These are phyloP conservation scores for Akanthomyces muscarius DNA, from an alignment of 2,329 filamentous ascomycete genomes.

Conservation along the genomic window DNA sequence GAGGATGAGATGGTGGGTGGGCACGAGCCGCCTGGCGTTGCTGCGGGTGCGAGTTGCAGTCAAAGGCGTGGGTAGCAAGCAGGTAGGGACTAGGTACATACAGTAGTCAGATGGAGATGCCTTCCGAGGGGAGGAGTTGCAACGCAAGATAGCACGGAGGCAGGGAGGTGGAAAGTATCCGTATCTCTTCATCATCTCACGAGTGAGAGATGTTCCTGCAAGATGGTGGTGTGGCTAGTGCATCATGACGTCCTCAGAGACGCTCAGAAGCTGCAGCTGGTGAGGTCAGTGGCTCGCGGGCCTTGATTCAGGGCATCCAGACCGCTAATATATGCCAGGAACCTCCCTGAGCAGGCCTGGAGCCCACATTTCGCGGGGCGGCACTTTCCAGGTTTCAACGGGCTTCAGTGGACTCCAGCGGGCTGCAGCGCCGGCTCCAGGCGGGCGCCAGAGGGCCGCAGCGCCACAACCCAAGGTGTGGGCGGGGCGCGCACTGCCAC, in stretches of 20 bases:
- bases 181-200: not conserved
- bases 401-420: not conserved
- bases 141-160: not conserved
- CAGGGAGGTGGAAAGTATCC: not conserved
- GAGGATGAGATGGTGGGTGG: conserved; percentile 4
- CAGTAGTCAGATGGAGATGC: not conserved
- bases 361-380: conserved; percentile 9
- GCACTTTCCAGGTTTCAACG: conserved; percentile 14
- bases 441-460: not conserved
- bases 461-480: conserved; percentile 8
- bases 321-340: not conserved
- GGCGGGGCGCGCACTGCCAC: conserved; percentile 14
- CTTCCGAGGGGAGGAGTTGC: not conserved
- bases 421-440: not conserved
- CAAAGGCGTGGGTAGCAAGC: not conserved
- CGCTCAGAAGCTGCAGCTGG: not conserved
- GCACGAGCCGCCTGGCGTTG: not conserved
- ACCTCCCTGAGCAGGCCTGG: not conserved
- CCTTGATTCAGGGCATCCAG: not conserved
- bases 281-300: not conserved
- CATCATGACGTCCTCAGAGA: conserved; percentile 4
- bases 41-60: conserved; percentile 13
- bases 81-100: no score
- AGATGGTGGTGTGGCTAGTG: conserved; percentile 7
- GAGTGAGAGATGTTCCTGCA: not conserved